Conservation (phyloP, 1,139 yeast species). For the Taphrina betulina region DNA sequence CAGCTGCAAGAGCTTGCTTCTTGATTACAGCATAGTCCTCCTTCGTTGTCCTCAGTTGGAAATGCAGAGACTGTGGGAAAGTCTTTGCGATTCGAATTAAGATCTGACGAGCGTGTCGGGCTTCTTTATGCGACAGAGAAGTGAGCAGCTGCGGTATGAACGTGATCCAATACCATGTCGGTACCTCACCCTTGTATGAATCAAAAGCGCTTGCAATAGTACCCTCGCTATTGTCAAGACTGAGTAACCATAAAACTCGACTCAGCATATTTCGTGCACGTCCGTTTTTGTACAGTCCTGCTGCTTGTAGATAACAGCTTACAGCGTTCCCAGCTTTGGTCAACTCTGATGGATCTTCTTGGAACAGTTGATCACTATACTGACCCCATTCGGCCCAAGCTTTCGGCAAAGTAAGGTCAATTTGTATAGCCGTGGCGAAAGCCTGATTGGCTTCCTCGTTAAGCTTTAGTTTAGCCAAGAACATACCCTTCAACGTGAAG, state of each 20-base stretch:
- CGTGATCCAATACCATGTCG: conserved; percentile 99
- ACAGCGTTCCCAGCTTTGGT: conserved; percentile 90
- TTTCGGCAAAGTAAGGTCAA: conserved; percentile 87
- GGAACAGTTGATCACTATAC: conserved; percentile 84
- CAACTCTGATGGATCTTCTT: conserved; percentile 79
- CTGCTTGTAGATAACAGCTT: conserved; percentile 94
- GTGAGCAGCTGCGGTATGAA: conserved; percentile 92
- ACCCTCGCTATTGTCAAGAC: conserved; percentile 83
- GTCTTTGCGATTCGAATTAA: conserved; percentile 90
- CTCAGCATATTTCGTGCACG: conserved; percentile 86
- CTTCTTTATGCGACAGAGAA: conserved; percentile 87
- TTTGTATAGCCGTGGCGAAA: conserved; percentile 94
- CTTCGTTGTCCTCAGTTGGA: conserved; percentile 89
- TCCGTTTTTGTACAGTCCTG: conserved; percentile 89
- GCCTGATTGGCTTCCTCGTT: conserved; percentile 96
- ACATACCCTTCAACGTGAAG: conserved; percentile 96
- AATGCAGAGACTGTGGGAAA: conserved; percentile 95
- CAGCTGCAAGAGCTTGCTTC: conserved; percentile 67
- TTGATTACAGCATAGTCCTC: conserved; percentile 90
- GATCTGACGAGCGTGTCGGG: conserved; percentile 79
- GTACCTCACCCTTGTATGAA: conserved; percentile 90
- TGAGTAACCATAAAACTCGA: conserved; percentile 87
- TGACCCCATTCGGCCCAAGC: conserved; percentile 99
- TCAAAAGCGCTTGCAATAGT: conserved; percentile 85
- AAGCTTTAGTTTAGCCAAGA: conserved; percentile 81